These are phyloP conservation scores for Cornus suecica DNA, from an alignment of 148 eudicot genomes.

Conservation along the genomic window DNA sequence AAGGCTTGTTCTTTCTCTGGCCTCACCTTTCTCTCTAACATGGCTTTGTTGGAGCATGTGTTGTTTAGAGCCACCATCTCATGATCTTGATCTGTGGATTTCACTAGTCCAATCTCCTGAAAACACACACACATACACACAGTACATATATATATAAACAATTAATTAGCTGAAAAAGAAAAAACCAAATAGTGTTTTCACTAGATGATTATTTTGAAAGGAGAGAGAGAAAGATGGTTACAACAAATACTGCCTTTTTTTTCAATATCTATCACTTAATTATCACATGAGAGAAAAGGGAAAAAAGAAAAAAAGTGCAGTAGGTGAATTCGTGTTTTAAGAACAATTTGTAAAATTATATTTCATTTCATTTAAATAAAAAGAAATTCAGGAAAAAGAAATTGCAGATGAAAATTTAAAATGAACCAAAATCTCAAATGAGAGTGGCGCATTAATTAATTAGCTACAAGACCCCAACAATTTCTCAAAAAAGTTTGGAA, in stretches of 20 bases:
- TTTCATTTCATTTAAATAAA: too few relatives aligned
- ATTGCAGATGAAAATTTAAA: not conserved
- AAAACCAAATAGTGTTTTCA: conserved; percentile 22
- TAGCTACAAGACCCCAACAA: not conserved
- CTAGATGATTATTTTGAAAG: conserved; percentile 27
- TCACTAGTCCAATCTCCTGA: conserved; percentile 39
- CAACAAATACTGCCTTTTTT: conserved; percentile 43
- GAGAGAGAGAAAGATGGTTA: conserved; percentile 36
- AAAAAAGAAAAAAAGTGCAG: conserved; percentile 25
- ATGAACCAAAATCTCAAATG: not conserved
- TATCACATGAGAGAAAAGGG: conserved; percentile 36
- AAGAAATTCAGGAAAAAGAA: conserved; percentile 16
- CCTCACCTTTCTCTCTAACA: conserved; percentile 44
- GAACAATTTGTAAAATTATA: conserved; percentile 24
- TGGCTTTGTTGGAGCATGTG: conserved; percentile 10
- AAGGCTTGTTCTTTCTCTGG: conserved; percentile 64
- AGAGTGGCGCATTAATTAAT: not conserved
- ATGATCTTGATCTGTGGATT: conserved; percentile 56
- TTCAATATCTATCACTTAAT: conserved; percentile 15
- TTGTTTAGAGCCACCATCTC: conserved; percentile 1
- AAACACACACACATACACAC: too few relatives aligned
- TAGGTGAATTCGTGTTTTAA: conserved; percentile 36
- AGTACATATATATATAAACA: too few relatives aligned
- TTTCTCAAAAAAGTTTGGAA: conserved; percentile 2
- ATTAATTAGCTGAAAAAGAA: not conserved